Evolutionary conservation across 1,284 basidiomycete genomes (phyloP), one percentile per base, ranked within the genome.

Genomic region (Taiwanofungus camphoratus): DNA sequence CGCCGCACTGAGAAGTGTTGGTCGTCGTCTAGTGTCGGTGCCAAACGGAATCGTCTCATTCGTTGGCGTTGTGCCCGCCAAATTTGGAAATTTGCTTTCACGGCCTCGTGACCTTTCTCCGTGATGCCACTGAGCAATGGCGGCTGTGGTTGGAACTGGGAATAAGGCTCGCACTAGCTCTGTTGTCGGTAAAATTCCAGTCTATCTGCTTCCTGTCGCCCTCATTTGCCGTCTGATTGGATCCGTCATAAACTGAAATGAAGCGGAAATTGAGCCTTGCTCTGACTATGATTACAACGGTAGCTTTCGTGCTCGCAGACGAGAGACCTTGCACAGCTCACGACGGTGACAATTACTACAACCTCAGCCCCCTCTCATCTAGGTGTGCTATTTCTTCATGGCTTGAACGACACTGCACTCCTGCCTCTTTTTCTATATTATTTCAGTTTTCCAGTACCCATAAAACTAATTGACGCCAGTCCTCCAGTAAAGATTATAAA

Each of bases 401-500:
- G 23, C 36, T 41, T 15, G 12, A 33, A 18, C 13, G 44, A 27
- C 20, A 9, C 18, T 27, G 8, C 30, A 21, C 29, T 36, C 7
- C 23, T 30, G 20, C 13, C 19, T n/a, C 35, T 21, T 13, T 5
- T 11, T 38, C 34, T 20, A 9, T 13, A 16, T n/a, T 3, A 18
- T 30, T 15, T 35, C 3, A 24, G 18, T 21, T 23, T 16, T 33
- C 31, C 31, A 33, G 11, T 33, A n/a, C n/a, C n/a, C n/a, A 16
- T 23, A 31, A 43, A 36, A 23, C 52, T 57, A 38, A 59, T 52
- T 45, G 33, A 49, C 44, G 50, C 36, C 48, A 56, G 56, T 39
- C 20, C 15, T 46, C 21, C 56, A 87, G 84, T 48, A 76, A 73
- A 51, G 83, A 87, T 59, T 82, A 84, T 53, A 61, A 71, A 42